These are phyloP conservation scores for Aureobasidium subglaciale DNA, from an alignment of 2,329 filamentous ascomycete species.

Conservation along the genomic window DNA sequence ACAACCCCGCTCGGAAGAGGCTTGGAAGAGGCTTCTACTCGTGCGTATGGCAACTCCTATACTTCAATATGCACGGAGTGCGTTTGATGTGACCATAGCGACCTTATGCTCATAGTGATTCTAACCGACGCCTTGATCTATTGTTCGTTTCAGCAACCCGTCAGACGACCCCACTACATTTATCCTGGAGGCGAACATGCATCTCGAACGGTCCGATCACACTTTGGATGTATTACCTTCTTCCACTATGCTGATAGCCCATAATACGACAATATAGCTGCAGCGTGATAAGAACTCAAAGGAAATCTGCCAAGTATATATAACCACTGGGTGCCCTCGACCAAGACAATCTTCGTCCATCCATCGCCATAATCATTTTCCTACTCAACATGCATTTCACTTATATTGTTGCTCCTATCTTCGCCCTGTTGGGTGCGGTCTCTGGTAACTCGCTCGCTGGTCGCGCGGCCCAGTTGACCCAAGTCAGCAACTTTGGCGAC, in stretches of 20 bases:
- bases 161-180: conserved; percentile 2
- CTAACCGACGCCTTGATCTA: conserved; percentile 1
- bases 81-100: neutral
- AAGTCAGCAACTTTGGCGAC: conserved; percentile 4
- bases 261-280: conserved; percentile 7
- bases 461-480: conserved; percentile 9
- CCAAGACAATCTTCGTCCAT: neutral
- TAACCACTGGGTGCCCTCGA: neutral
- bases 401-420: conserved; percentile 2
- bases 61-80: conserved; percentile 3
- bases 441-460: conserved; percentile 2
- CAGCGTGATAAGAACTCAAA: neutral
- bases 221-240: neutral
- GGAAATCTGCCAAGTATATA: neutral
- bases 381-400: conserved; percentile 1
- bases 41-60: neutral
- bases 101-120: neutral
- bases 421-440: conserved; percentile 1
- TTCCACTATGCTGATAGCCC: neutral
- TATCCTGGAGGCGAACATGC: neutral
- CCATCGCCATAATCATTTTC: neutral
- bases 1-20: neutral
- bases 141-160: neutral
- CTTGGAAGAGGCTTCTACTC: neutral
- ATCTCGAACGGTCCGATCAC: neutral